Evolutionary conservation across 2,329 filamentous ascomycete genomes (phyloP), one percentile per base, ranked within the genome.

Genomic region (Gaeumannomyces sp.): DNA sequence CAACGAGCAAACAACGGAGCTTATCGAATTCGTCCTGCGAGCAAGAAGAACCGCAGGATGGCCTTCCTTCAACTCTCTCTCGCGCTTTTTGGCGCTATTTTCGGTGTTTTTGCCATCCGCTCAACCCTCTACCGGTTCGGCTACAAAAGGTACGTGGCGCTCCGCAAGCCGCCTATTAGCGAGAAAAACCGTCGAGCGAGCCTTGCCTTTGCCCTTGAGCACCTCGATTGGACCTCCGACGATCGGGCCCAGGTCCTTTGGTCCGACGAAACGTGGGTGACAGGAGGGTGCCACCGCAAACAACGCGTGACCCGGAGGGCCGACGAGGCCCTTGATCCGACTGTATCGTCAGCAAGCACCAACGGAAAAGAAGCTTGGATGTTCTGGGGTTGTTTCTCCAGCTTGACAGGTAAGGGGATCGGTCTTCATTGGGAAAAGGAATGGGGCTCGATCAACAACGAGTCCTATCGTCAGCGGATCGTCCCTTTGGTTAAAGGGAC

Each of bases 381-480:
- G 68, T 74, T 75, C 62, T 75, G 66, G 69, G 72, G 67, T 16
- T 71, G 66, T 60, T 73, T 74, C 66, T 67, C 64, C 62, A 68
- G 72, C 29, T 50, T 25, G 6, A 56, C 13, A 45, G 59, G 56
- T 10, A 73, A 72, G 67, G 71, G 72, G 10, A 70, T 67, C 45
- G 66, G 65, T 25, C 60, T 74, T 27, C 73, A 74, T 65, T 75
- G 66, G 72, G 70, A 73, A 67, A 74, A 74, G 66, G 72, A 73
- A 57, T 75, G 66, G 71, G 69, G 69, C 29, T 66, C 56, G 38
- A 73, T 74, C 38, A 71, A 68, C 25, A 62, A 60, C 13, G 63
- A 71, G 53, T 68, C 64, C 27, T 74, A 72, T 64, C 62, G 38
- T 53, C 60, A 68, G 63, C 58, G 70, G 66, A 64, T 61, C 60